phyloP scores from a whole-genome alignment of 2,329 filamentous ascomycete genomes.

The Aspergillus sp. region DNA sequence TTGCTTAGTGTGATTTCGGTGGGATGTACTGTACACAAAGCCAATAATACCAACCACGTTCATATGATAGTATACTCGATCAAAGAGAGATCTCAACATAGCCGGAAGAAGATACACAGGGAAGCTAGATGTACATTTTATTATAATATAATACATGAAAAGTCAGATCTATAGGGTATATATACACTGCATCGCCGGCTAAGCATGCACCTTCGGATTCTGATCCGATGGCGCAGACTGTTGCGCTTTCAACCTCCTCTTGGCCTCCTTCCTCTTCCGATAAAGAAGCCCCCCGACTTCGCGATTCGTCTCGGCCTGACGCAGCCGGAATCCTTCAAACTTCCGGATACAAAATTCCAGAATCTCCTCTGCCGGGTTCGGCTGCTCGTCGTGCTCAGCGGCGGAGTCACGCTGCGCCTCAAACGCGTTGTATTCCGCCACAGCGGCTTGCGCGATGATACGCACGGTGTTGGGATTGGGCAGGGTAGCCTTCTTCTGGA shows the following conservation, averaged over 20 bases:
- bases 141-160: too few relatives aligned
- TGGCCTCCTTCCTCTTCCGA: conserved; percentile 14
- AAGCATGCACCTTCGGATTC: too few relatives aligned
- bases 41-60: too few relatives aligned
- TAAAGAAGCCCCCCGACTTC: conserved; percentile 32
- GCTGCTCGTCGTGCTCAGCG: background rate
- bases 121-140: too few relatives aligned
- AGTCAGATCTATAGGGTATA: background rate
- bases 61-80: too few relatives aligned
- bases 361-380: conserved; percentile 18
- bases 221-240: background rate
- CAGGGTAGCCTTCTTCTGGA: conserved; percentile 26
- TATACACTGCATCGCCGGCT: background rate
- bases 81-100: too few relatives aligned
- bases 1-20: too few relatives aligned
- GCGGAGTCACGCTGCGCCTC: background rate
- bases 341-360: conserved; percentile 34
- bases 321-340: conserved; percentile 28
- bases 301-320: conserved; percentile 29
- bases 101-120: too few relatives aligned
- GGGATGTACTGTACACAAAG: too few relatives aligned
- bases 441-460: conserved; percentile 34
- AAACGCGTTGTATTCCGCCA: conserved; percentile 23
- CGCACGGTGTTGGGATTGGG: conserved; percentile 36
- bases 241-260: conserved; percentile 1